A percentile compares a stretch with the other conserved stretches of the same genome.
Conservation (phyloP, 441 rosid species). For the Mallotus repandus region DNA sequence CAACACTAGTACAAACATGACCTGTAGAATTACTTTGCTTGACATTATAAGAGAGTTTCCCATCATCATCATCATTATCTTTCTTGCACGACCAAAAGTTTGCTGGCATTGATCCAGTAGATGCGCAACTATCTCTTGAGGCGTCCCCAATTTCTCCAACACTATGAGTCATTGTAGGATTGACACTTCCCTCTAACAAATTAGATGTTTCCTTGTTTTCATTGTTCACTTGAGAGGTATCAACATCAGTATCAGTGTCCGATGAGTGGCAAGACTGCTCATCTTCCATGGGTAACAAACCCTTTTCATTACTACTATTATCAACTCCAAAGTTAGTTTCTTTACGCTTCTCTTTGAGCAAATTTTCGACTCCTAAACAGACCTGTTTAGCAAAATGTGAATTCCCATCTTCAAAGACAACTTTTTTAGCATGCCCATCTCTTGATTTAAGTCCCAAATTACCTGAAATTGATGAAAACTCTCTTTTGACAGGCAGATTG, state of each 20-base stretch:
- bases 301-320: conserved; percentile 10
- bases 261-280: conserved; percentile 23
- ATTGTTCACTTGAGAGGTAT: conserved; percentile 20
- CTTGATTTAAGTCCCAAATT: conserved; percentile 41
- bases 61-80: conserved; percentile 36
- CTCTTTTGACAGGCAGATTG: conserved; percentile 53
- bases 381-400: conserved; percentile 39
- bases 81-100: conserved; percentile 28
- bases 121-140: conserved; percentile 36
- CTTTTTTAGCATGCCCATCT: conserved; percentile 31
- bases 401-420: conserved; percentile 27
- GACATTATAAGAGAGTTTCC: conserved; percentile 19
- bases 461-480: conserved; percentile 37
- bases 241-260: conserved; percentile 9
- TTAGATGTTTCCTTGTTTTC: conserved; percentile 36
- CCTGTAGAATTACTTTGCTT: conserved; percentile 25
- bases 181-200: conserved; percentile 24
- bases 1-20: conserved; percentile 30
- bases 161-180: conserved; percentile 21
- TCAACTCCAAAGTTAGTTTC: conserved; percentile 25
- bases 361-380: conserved; percentile 52
- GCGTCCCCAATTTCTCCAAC: conserved; percentile 28
- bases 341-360: conserved; percentile 39
- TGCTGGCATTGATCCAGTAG: conserved; percentile 29
- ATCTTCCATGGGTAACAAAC: conserved; percentile 20